phyloP scores from a whole-genome alignment of 2,329 filamentous ascomycete species.

The Colletotrichum scovillei region DNA sequence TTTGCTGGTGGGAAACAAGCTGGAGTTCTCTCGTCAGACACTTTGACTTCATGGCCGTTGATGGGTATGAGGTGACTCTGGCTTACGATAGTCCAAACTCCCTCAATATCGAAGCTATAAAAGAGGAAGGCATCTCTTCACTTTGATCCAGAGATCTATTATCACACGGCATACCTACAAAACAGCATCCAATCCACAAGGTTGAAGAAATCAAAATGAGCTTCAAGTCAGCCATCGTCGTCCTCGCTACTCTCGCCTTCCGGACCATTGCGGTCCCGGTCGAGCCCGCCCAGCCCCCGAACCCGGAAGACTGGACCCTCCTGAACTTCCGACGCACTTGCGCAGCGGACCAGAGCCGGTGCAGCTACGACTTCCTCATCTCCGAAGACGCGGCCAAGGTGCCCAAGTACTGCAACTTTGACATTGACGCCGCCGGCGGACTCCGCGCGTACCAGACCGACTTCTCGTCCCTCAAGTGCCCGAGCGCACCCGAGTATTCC shows the following conservation, averaged over 20 bases:
- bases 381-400: background rate
- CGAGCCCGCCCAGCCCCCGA: background rate
- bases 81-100: too few relatives aligned
- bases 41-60: too few relatives aligned
- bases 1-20: too few relatives aligned
- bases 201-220: background rate
- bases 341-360: background rate
- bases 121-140: too few relatives aligned
- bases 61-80: too few relatives aligned
- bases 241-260: background rate
- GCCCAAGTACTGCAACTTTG: conserved; percentile 14
- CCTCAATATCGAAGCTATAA: too few relatives aligned
- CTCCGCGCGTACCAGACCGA: conserved; percentile 6
- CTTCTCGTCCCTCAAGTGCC: conserved; percentile 5
- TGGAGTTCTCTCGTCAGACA: too few relatives aligned
- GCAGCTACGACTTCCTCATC: conserved; percentile 24
- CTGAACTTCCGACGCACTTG: conserved; percentile 13
- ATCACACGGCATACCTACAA: background rate
- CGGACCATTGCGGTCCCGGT: background rate
- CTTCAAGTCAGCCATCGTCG: background rate
- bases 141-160: too few relatives aligned
- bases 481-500: background rate
- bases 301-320: conserved; percentile 19
- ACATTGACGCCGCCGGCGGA: background rate
- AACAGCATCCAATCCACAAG: too few relatives aligned